Base-by-base conservation (phyloP, 805 yeast species). In the Ogataea paradorogensis region DNA sequence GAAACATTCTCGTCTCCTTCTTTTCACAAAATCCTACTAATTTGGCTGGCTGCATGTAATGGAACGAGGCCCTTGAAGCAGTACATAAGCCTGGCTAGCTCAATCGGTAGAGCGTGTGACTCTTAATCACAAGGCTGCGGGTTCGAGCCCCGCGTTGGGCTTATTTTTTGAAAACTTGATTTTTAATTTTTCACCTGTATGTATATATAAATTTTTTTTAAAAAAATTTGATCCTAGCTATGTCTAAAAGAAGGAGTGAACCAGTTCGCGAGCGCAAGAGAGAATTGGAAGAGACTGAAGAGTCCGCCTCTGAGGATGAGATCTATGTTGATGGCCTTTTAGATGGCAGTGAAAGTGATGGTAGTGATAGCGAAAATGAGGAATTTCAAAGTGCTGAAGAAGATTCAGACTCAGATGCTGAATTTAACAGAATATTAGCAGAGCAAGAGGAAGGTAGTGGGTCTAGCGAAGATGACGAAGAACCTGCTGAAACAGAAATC, bases 351-450 rank as follows among this genome's bases (percentile, higher is more conserved):
- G 59, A 52, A 13, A 60, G 67, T 40, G 76, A 69, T n/a, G 58
- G 51, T 10, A 59, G 58, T 10, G 54, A 45, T 1, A 58, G 49
- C 9, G 58, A 48, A 3, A 51, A 43, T 13, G 55, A 56, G 10
- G 50, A 43, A 15, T 56, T 43, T n/a, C 52, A 46, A 23, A 62
- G 55, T 10, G 53, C 46, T 2, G 51, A 42, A 6, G 61, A 62
- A 16, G 72, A 63, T 2, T 68, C 57, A 7, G 82, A 77, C 45
- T 71, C 77, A 7, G 88, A 81, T 47, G 82, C 74, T 5, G 89
- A 82, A 51, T 67, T 81, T 43, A 80, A 82, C 52, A 62, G 66
- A 35, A 65, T 83, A n/a, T 57, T 82, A 29, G 84, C 77, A 7
- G 55, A 54, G 21, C 62, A 45, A 4, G 70, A 55, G 21, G 62